Evolutionary conservation across 2,329 filamentous ascomycete genomes (phyloP).

Genomic region (Epichloe coenophiala): DNA sequence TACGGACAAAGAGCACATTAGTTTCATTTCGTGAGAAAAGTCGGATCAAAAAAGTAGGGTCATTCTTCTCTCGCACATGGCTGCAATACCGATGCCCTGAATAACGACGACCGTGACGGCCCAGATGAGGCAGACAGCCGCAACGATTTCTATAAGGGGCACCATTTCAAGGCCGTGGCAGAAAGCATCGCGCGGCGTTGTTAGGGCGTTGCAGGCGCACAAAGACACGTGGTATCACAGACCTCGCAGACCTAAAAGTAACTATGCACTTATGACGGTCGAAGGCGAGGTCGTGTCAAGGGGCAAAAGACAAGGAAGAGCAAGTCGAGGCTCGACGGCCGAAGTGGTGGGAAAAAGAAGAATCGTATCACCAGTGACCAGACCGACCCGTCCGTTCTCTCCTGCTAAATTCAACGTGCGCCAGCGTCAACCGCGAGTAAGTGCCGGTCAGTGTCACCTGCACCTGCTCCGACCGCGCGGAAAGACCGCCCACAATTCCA

Average conservation of each 20-base stretch:
- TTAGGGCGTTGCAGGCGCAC: not conserved
- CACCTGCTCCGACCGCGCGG: too few species aligned
- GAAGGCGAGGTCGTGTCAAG: not conserved
- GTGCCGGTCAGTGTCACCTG: too few species aligned
- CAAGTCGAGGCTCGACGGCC: too few species aligned
- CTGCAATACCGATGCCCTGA: conserved; percentile 40
- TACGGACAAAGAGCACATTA: conserved; percentile 6
- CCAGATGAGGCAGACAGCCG: conserved; percentile 39
- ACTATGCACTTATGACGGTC: not conserved
- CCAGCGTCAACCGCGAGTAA: too few species aligned
- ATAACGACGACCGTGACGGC: conserved; percentile 37
- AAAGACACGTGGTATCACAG: not conserved
- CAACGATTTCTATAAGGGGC: conserved; percentile 23
- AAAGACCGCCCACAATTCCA: not conserved
- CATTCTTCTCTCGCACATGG: conserved; percentile 31
- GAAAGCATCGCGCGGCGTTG: conserved; percentile 3
- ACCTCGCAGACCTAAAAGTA: not conserved
- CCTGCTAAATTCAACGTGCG: too few species aligned
- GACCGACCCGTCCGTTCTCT: not conserved
- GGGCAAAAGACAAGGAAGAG: not conserved
- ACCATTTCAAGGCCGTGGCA: conserved; percentile 13
- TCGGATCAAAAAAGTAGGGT: not conserved
- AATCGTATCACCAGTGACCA: not conserved
- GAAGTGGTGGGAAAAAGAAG: not conserved
- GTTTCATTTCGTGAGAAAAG: not conserved